Percentiles rank a stretch among this genome's conserved stretches.
Conservation (phyloP, 371 early-diverging fungal genomes). For the Syncephalis plumigaleata region DNA sequence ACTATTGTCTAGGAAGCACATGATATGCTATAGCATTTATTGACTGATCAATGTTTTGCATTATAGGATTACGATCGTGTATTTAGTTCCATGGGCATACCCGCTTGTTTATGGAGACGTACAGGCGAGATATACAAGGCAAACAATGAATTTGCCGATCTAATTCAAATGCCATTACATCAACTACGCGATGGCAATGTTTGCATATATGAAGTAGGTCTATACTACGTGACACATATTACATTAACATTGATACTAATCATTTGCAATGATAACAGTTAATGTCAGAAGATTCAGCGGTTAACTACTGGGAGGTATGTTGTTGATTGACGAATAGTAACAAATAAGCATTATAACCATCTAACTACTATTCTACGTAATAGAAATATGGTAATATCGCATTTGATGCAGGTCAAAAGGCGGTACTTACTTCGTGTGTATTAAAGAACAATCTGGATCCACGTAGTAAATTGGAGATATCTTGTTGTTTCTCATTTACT, state of each 20-base stretch:
- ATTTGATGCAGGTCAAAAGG: conserved; percentile 87
- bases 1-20: not conserved
- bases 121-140: conserved; percentile 91
- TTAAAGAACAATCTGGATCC: conserved; percentile 34
- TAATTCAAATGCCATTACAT: conserved; percentile 65
- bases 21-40: too few species aligned
- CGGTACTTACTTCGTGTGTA: conserved; percentile 74
- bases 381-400: conserved; percentile 89
- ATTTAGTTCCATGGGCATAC: conserved; percentile 87
- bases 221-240: not conserved
- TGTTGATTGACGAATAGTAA: not conserved
- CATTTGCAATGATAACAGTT: conserved; percentile 12
- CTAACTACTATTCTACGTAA: not conserved
- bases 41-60: too few species aligned
- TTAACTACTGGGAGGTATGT: conserved; percentile 68
- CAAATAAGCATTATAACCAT: conserved; percentile 4
- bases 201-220: conserved; percentile 67
- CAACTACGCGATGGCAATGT: conserved; percentile 40
- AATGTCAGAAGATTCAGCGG: conserved; percentile 80
- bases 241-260: not conserved
- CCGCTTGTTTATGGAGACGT: conserved; percentile 84
- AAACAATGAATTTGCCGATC: conserved; percentile 79
- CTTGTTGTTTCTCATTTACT: conserved; percentile 84
- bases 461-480: conserved; percentile 31
- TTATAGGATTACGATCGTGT: conserved; percentile 76